Evolutionary conservation across 1,139 yeast genomes (phyloP).

Genomic region (Suhomyces anneliseae): DNA sequence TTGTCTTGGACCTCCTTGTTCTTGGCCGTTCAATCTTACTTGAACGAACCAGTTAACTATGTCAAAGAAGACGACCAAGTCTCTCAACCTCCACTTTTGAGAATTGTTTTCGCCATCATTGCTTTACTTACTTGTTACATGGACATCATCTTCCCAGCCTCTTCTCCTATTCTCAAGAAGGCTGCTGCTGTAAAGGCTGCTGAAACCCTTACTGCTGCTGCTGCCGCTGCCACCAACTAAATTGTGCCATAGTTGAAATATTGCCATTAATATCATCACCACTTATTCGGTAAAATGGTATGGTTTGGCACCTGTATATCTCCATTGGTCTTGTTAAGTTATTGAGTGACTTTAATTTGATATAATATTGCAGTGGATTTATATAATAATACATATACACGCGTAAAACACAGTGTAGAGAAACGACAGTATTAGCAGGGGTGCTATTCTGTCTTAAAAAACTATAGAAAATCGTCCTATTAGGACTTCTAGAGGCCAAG

Average conservation of each 20-base stretch:
- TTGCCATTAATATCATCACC: too few species aligned
- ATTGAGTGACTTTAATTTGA: too few species aligned
- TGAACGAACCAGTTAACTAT: conserved; percentile 47
- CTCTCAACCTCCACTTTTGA: conserved; percentile 46
- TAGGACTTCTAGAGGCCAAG: too few species aligned
- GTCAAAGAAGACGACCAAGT: conserved; percentile 22
- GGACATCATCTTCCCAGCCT: conserved; percentile 45
- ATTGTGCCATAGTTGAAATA: background rate
- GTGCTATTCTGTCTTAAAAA: too few species aligned
- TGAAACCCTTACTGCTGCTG: conserved; percentile 8
- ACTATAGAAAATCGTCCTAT: too few species aligned
- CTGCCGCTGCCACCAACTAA: conserved; percentile 4
- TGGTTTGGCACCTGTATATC: too few species aligned
- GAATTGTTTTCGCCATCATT: conserved; percentile 46
- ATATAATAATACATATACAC: too few species aligned
- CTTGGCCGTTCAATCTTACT: conserved; percentile 49
- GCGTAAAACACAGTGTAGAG: too few species aligned
- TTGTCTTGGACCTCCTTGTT: conserved; percentile 60
- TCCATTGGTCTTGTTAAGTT: too few species aligned
- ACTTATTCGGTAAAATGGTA: too few species aligned
- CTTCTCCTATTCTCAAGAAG: conserved; percentile 29
- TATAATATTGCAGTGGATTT: too few species aligned
- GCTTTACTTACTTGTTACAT: conserved; percentile 54
- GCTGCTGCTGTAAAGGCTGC: conserved; percentile 6
- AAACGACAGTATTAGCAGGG: too few species aligned